Conservation (phyloP, 2,329 filamentous ascomycete species). For the Zarea fungicola region DNA sequence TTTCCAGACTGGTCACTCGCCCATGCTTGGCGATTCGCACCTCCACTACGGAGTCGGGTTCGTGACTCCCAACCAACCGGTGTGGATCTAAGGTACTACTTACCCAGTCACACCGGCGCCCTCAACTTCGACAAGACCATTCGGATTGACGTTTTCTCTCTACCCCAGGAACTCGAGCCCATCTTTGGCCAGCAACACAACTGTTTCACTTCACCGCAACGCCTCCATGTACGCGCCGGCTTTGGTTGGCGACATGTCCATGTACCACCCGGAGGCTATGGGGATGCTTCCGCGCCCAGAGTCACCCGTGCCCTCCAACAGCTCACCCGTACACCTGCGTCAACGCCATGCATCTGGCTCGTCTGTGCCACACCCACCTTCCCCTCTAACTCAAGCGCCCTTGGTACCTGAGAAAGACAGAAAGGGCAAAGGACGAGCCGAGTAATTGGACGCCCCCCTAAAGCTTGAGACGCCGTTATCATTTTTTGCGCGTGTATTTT, state of each 20-base stretch:
- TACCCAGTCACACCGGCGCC: conserved; percentile 35
- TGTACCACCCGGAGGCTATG: conserved; percentile 32
- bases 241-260: conserved; percentile 35
- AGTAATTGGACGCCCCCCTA: conserved; percentile 25
- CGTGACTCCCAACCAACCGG: conserved; percentile 57
- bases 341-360: conserved; percentile 33
- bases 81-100: conserved; percentile 51
- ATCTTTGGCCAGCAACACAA: conserved; percentile 35
- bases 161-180: conserved; percentile 39
- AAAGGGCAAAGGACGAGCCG: conserved; percentile 31
- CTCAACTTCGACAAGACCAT: conserved; percentile 33
- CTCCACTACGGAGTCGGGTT: conserved; percentile 48
- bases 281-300: conserved; percentile 42
- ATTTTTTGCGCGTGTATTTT: conserved; percentile 17
- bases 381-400: conserved; percentile 29
- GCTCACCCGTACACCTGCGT: conserved; percentile 25
- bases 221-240: conserved; percentile 31
- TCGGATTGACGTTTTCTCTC: conserved; percentile 47
- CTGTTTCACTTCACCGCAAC: conserved; percentile 39
- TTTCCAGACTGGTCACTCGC: conserved; percentile 40
- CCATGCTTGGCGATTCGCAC: conserved; percentile 40
- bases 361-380: conserved; percentile 30
- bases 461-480: not conserved
- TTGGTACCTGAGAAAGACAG: conserved; percentile 26
- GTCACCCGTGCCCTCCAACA: conserved; percentile 34